These are phyloP conservation scores for Osmanthus fragrans DNA, from an alignment of 257 asterid species.

Conservation along the genomic window DNA sequence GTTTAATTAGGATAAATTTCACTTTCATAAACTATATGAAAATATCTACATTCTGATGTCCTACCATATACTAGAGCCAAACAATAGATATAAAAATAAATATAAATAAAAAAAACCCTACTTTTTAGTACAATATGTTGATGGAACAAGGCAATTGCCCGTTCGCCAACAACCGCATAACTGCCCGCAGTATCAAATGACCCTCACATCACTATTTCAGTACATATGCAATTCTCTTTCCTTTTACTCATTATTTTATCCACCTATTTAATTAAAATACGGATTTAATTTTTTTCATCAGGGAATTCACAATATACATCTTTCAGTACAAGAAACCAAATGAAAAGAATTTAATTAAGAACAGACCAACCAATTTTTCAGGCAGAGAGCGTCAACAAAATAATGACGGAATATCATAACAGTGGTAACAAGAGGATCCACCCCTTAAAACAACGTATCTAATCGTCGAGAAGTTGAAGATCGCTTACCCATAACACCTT, in stretches of 20 bases:
- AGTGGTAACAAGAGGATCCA: background rate
- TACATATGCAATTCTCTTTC: background rate
- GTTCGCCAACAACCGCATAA: background rate
- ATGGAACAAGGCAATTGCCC: background rate
- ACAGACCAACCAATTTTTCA: background rate
- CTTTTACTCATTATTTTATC: background rate
- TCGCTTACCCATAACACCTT: slow-evolving; percentile 43
- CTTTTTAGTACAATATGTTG: background rate
- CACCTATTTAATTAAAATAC: background rate
- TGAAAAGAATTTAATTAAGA: background rate
- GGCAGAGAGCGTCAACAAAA: background rate
- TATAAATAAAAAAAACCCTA: no score
- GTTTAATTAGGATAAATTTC: background rate
- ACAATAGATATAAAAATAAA: no score
- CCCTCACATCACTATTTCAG: background rate
- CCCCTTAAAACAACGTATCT: background rate
- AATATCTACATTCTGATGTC: background rate
- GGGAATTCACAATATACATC: background rate
- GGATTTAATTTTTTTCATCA: no score
- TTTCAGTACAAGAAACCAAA: background rate
- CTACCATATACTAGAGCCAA: background rate
- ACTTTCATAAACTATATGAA: background rate
- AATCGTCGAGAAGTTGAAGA: background rate
- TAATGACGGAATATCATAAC: background rate
- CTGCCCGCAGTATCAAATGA: background rate